Evolutionary conservation across 2,329 filamentous ascomycete genomes (phyloP), one percentile per base, ranked within the genome.

Genomic region (Cordyceps cicadae): DNA sequence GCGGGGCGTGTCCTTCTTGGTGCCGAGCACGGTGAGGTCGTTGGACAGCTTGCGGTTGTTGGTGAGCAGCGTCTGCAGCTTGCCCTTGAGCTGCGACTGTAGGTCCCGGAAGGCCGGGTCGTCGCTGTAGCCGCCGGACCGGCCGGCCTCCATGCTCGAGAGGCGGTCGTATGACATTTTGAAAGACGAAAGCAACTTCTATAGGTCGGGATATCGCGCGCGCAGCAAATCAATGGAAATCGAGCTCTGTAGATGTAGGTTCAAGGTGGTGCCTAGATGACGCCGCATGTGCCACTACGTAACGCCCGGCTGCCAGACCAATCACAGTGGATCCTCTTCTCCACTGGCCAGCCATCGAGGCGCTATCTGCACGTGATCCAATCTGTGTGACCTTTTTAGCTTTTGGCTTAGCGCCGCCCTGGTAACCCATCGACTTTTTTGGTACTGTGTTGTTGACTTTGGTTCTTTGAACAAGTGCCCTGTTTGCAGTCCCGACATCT

Each of bases 81-180:
- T 89, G 74, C 90, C 89, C 75, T 90, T 95, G 63, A 97, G 84
- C 62, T 88, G 83, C 70, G 90, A 87, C 64, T 92, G 90, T 67
- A 96, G 84, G 62, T 84, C 82, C 70, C 90, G 84, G 81, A 97
- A 99, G 65, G 92, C 92, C 56, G 94, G 94, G 72, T 97, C 91
- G 76, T 99, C 94, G 70, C 84, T 81, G 77, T 96, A 99, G 71
- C 89, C 88, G 72, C 88, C 86, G 63, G 85, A 80, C 65, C 86
- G 83, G 64, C 89, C 80, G 66, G 92, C 86, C 79, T 97, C 93
- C 66, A 97, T 81, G 63, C 85, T 88, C 61, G 89, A 89, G 64
- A 94, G 83, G 67, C 90, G 89, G 72, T 96, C 89, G 77, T 94
- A 97, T 19, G 93, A 96, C 93, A 97, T 97, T 64, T 24, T 15